Evolutionary conservation across 371 early-diverging fungal genomes (phyloP), one percentile per base, ranked within the genome.

Genomic region (Lichtheimia ramosa): DNA sequence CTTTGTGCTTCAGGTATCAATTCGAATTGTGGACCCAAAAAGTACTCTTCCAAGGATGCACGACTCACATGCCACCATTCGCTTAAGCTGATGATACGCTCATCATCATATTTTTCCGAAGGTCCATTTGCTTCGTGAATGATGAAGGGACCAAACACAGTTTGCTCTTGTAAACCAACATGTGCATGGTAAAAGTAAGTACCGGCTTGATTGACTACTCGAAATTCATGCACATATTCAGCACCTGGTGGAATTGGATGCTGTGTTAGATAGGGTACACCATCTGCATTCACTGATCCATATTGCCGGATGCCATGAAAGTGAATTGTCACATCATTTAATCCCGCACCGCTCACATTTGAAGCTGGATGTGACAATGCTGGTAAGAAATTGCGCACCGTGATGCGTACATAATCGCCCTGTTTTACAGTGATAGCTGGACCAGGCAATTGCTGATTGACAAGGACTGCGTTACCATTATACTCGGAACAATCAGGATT

Each of bases 171-270:
- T 13, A 77, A 21, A 3, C 76, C 76, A 7, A 69, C 63, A 61
- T 84, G 84, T 0, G 74, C 83, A 64, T 83, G 84, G 43, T 80
- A 82, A 61, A 81, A 86, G 51, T 64, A 84, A n/a, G 85, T 86
- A 12, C 87, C 87, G 5, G 71, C 62, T 55, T 78, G 76, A 18
- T 70, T 65, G 15, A 66, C 51, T 5, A 72, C 66, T 12, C 54
- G 55, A 54, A 85, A 85, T 8, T 83, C 71, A 64, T 86, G 80
- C 10, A 77, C 63, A 48, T 71, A 85, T 16, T 74, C 68, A 50
- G 72, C 56, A 7, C 83, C 81, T 1, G 84, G 77, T 1, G 71
- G 73, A 43, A 89, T 85, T 2, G 87, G 83, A 34, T 77, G 65
- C 52, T 87, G 85, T 39, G 85, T 86, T 50, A 83, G 51, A 41